Base-by-base conservation (phyloP, 805 yeast species). In the Starmera pachycereana region DNA sequence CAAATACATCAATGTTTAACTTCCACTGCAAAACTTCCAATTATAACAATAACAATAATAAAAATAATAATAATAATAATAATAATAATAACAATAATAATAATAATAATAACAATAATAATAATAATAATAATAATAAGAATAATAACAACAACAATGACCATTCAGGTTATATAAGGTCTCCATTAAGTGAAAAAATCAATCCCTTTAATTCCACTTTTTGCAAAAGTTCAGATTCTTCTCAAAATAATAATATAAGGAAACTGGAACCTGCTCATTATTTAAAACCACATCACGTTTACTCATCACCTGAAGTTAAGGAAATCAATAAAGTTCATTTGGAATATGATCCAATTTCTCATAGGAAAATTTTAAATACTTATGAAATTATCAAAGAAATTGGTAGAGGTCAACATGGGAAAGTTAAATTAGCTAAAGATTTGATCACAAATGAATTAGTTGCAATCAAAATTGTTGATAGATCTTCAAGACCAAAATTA, bases 361-460 rank as follows among this genome's bases (percentile, higher is more conserved):
- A 81, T 45, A 74, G 92, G 38, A 84, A 89, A 56, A 77, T 81
- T 30, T 68, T 92, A 45, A 92, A 92, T 61, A 78, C 94, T 0
- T 92, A 89, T 57, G 98, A 92, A 60, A 84, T 92, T 31, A 62
- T 88, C 28, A 69, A 73, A 22, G 97, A 89, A 62, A 68, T 92
- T 27, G 98, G 98, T 10, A 71, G 84, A 30, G 98, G 98, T n/a
- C 96, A 89, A 58, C 97, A 90, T 61, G 97, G 98, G n/a, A 90
- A 87, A 58, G 98, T 92, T 34, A 92, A 92, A 58, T 69, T 92
- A 14, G 98, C 95, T 0, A 74, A 74, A 44, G 90, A 89, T 56
- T 60, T 80, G 40, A 68, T 72, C n/a, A 60, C 69, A 6, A 67
- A 72, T 35, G 78, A 72, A 47, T 65, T 76, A 29, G 95, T 87